Base-by-base conservation (phyloP, 208 protist species). In the Phytomonas francai region DNA sequence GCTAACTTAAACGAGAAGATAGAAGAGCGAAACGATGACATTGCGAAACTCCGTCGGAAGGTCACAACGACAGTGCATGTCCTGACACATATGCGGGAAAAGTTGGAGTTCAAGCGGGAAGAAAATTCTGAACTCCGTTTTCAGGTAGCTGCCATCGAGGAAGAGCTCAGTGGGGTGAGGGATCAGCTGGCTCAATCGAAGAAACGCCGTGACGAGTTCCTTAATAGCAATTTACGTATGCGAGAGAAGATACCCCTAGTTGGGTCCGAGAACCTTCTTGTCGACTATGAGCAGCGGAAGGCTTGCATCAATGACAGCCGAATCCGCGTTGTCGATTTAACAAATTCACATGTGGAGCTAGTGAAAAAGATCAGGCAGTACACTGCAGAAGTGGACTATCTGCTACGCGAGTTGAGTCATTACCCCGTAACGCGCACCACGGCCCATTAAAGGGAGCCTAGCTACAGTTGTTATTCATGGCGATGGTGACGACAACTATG, bases 1-100 rank as follows among this genome's bases (percentile, higher is more conserved):
- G 97, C 97, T 14, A 98, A 97, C 60, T 89, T 99, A 6, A 98
- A 96, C 71, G 98, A 99, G 70, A 99, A 99, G 77, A 98, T 99
- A 69, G 97, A 99, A 72, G 98, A 99, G 85, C 87, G 98, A 39
- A 98, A 97, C 74, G 97, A 99, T 69, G 98, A 98, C 72, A 78
- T 99, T 27, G 84, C 97, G 63, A 98, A 98, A 79, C 85, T 98
- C 59, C 83, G 90, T 42, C 93, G 91, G 32, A 98, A 98, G 76
- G 89, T 96, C 9, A 97, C 88, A 4, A 97, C 87, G 28, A 98
- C 97, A 3, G 97, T 99, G 30, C 98, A 99, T 79, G 92, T 99
- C 31, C 83, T 99, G 22, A 98, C 98, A 25, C 98, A 99, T 74
- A 80, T 99, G 25, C 98, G 98, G 74, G 97, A 99, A 77, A 99